Base-by-base conservation (phyloP, 257 asterid species). In the Cynanchum wilfordii region DNA sequence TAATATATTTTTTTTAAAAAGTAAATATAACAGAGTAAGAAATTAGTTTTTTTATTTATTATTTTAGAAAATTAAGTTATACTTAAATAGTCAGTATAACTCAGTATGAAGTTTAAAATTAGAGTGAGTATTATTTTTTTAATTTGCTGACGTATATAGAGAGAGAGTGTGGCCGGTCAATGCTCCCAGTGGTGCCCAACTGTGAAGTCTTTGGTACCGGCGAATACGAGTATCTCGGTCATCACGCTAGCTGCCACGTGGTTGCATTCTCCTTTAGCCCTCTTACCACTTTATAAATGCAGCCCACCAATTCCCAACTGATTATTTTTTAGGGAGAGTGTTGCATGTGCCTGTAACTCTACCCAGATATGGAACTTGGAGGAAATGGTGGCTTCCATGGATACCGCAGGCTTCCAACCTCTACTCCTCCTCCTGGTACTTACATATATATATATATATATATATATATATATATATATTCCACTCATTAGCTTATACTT, bases 361-460 rank as follows among this genome's bases (percentile, higher is more conserved):
- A 5, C 47, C 47, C 47, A 42, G n/a, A 25, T 45, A 77, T 77
- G 76, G 77, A 71, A 33, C 73, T 22, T 22, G 81, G 74, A 17
- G 65, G 74, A 64, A 55, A 22, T 66, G 77, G 71, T 22, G 81
- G 81, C 45, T 77, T 77, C 70, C 76, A 30, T 66, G 77, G 81
- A 3, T 71, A 77, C 70, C 77, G 73, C 68, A 57, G 81, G 76
- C 59, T 66, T 52, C 81, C 65, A 19, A 49, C 10, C 51, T 58
- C 70, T 29, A 19, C 74, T 70, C 44, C 74, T 24, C 71, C 70
- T 75, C 38, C 38, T 33, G 38, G 38, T 33, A 33, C 33, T 30
- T 30, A 1, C 2, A 30, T 30, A 30, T 30, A 30, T 30, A n/a
- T 4, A 6, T 36, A 36, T 36, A 36, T 36, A 36, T 2, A 36